Percentiles rank a stretch among this genome's conserved stretches.
Conservation (phyloP, 1,139 yeast genomes). For the Geotrichum australiense region DNA sequence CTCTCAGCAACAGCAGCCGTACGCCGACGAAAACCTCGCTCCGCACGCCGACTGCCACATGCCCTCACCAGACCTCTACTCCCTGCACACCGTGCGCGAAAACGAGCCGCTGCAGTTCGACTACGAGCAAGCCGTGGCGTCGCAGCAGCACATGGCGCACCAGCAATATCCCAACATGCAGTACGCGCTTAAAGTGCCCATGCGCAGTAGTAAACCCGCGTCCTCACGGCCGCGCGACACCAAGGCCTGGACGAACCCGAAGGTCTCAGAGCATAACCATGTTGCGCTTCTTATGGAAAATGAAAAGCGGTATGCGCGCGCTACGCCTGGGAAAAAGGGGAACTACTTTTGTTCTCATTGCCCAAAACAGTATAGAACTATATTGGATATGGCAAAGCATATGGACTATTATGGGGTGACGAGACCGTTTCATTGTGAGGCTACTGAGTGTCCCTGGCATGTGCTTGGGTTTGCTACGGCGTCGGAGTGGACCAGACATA, state of each 20-base stretch:
- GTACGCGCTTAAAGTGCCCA: not conserved
- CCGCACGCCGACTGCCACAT: not conserved
- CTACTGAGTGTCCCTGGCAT: conserved; percentile 55
- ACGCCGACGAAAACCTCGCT: not conserved
- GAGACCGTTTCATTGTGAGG: conserved; percentile 48
- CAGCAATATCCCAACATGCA: not conserved
- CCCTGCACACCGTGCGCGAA: conserved; percentile 53
- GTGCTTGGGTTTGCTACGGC: conserved; percentile 53
- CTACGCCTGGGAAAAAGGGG: conserved; percentile 39
- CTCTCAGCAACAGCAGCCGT: conserved; percentile 3
- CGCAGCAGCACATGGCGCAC: not conserved
- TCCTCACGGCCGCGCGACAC: conserved; percentile 1
- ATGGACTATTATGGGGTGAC: conserved; percentile 39
- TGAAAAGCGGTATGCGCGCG: conserved; percentile 6
- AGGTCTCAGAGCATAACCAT: conserved; percentile 8
- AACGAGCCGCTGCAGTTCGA: conserved; percentile 50
- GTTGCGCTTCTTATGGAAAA: conserved; percentile 8
- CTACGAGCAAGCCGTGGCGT: not conserved
- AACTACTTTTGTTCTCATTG: conserved; percentile 50
- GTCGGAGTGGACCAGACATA: conserved; percentile 57
- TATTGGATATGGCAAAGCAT: conserved; percentile 43
- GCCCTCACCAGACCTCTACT: conserved; percentile 55
- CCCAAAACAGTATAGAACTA: conserved; percentile 36
- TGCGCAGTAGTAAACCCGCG: conserved; percentile 6
- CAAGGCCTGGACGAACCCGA: conserved; percentile 17